Evolutionary conservation across 2,329 filamentous ascomycete species (phyloP).

Genomic region (Fusarium compactum): DNA sequence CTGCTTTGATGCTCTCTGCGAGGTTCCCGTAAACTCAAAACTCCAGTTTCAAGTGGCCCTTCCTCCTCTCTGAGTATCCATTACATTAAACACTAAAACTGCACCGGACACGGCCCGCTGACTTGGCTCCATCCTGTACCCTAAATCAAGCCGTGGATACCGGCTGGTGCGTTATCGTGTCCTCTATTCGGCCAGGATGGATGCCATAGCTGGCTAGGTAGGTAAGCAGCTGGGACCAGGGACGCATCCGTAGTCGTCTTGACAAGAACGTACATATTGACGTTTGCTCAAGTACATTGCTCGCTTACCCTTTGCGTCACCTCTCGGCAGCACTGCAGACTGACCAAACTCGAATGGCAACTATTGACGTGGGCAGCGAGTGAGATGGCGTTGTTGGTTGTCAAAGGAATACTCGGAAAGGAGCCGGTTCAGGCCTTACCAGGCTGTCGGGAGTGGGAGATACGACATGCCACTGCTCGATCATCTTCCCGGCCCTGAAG

Average conservation of each 20-base stretch:
- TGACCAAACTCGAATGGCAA: neutral
- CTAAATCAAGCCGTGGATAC: neutral
- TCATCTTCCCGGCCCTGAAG: conserved; percentile 28
- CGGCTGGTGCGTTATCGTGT: neutral
- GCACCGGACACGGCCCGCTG: neutral
- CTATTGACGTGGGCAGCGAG: conserved; percentile 26
- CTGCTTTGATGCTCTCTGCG: conserved; percentile 16
- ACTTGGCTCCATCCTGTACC: conserved; percentile 5
- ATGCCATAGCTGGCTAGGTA: neutral
- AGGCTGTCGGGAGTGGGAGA: conserved; percentile 43
- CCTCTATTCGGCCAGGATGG: conserved; percentile 1
- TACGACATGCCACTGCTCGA: conserved; percentile 22
- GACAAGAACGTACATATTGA: neutral
- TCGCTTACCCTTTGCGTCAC: conserved; percentile 12
- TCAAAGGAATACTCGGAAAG: conserved; percentile 19
- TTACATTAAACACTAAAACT: neutral
- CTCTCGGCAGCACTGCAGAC: neutral
- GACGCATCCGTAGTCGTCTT: neutral
- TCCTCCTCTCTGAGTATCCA: neutral
- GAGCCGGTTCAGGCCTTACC: conserved; percentile 41
- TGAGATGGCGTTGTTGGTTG: conserved; percentile 8
- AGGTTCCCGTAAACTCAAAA: conserved; percentile 19
- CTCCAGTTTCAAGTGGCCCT: neutral
- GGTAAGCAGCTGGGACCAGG: neutral
- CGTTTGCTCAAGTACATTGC: neutral